Percentiles rank a stretch among this genome's conserved stretches.
Evolutionary conservation across 768 basidiomycete genomes (phyloP).

Genomic region (Serpula lacrymans): DNA sequence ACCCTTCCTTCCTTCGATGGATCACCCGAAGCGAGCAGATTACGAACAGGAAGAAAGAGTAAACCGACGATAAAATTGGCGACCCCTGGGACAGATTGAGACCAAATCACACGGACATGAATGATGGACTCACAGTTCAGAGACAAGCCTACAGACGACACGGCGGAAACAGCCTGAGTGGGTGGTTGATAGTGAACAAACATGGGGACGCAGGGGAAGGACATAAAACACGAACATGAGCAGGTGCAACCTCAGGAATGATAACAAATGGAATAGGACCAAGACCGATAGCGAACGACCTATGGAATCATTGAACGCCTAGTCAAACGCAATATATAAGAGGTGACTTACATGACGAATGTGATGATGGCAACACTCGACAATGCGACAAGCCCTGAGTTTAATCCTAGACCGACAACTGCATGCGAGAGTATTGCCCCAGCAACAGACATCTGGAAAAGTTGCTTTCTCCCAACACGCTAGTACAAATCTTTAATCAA

Average conservation of each 20-base stretch:
- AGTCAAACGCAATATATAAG: not conserved
- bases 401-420: conserved; percentile 67
- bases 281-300: conserved; percentile 85
- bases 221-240: conserved; percentile 49
- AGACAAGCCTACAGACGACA: conserved; percentile 73
- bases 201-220: not conserved
- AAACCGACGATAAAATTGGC: conserved; percentile 84
- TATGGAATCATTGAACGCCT: conserved; percentile 21
- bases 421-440: conserved; percentile 67
- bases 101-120: conserved; percentile 7
- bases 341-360: conserved; percentile 69
- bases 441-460: conserved; percentile 63
- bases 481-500: conserved; percentile 23
- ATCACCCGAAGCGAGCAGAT: conserved; percentile 61
- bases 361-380: conserved; percentile 72
- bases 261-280: conserved; percentile 94
- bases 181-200: conserved; percentile 6
- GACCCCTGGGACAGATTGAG: conserved; percentile 53
- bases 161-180: conserved; percentile 69
- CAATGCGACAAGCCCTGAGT: conserved; percentile 53
- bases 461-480: conserved; percentile 69
- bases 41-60: conserved; percentile 79
- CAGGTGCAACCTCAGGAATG: conserved; percentile 84
- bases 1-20: conserved; percentile 74
- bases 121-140: conserved; percentile 52